Conservation (phyloP, 306 rosid genomes). For the Styphnolobium japonicum region DNA sequence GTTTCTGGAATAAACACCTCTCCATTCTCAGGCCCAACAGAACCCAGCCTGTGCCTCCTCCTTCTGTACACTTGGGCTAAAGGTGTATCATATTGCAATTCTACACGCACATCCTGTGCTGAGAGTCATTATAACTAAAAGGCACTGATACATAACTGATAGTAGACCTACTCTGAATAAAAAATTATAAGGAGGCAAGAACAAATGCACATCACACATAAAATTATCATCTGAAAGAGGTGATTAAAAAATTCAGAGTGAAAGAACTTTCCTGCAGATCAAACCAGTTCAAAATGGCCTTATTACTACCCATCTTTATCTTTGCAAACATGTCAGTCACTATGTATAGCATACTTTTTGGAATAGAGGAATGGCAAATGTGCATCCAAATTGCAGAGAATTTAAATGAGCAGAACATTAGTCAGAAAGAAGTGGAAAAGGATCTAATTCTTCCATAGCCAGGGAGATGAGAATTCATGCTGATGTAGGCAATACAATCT, state of each 20-base stretch:
- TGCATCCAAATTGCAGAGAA: slow-evolving; percentile 15
- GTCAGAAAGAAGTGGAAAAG: background rate
- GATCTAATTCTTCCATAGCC: background rate
- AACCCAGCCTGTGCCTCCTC: too few relatives aligned
- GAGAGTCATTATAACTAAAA: background rate
- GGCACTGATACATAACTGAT: background rate
- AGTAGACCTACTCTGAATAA: background rate
- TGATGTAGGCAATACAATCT: background rate
- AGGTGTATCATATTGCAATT: too few relatives aligned
- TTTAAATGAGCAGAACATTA: background rate
- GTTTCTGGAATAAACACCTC: too few relatives aligned
- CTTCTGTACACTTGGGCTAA: too few relatives aligned
- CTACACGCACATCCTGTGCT: background rate
- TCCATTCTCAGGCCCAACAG: too few relatives aligned
- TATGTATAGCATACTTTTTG: background rate
- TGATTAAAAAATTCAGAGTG: background rate
- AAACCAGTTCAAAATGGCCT: background rate
- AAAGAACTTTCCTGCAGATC: background rate
- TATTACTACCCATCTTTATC: background rate
- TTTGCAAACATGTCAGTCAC: background rate
- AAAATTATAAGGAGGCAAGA: background rate
- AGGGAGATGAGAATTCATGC: background rate
- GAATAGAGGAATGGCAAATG: background rate
- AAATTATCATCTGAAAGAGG: background rate
- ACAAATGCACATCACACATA: background rate